phyloP scores from a whole-genome alignment of 1,139 yeast species.

The Candida albicans region DNA sequence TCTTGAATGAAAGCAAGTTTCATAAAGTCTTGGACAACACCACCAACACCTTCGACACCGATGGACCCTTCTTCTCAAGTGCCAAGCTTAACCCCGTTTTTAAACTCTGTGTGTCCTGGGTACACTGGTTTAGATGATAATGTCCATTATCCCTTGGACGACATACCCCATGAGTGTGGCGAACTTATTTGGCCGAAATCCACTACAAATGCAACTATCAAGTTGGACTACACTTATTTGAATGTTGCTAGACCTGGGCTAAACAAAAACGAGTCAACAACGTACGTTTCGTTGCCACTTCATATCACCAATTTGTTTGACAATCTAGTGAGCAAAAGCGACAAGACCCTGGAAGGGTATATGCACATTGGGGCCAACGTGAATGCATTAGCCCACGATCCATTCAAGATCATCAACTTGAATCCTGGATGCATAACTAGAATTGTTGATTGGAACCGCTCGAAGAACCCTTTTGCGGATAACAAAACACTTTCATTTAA shows the following conservation, averaged over 20 bases:
- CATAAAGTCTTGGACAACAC: too few species aligned
- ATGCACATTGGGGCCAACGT: conserved; percentile 57
- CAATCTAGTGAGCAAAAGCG: conserved; percentile 25
- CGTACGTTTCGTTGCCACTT: conserved; percentile 44
- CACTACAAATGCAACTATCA: conserved; percentile 20
- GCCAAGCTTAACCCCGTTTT: conserved; percentile 21
- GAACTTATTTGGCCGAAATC: conserved; percentile 37
- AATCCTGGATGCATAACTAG: conserved; percentile 54
- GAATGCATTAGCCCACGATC: conserved; percentile 54
- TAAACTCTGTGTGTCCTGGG: conserved; percentile 44
- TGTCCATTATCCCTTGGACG: conserved; percentile 29
- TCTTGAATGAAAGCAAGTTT: too few species aligned
- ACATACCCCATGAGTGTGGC: conserved; percentile 12
- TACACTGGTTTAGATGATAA: conserved; percentile 34
- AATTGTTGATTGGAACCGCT: conserved; percentile 19
- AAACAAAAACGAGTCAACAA: conserved; percentile 34
- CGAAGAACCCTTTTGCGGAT: conserved; percentile 8
- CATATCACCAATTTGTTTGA: conserved; percentile 38
- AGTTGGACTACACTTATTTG: conserved; percentile 30
- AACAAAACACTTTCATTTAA: conserved; percentile 30
- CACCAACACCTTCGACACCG: background rate
- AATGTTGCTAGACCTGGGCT: conserved; percentile 43
- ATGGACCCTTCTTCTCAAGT: background rate
- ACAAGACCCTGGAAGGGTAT: conserved; percentile 45
- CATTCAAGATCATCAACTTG: conserved; percentile 50